These are phyloP conservation scores for Chenopodium formosanum DNA, from an alignment of 148 eudicot genomes.

Conservation along the genomic window DNA sequence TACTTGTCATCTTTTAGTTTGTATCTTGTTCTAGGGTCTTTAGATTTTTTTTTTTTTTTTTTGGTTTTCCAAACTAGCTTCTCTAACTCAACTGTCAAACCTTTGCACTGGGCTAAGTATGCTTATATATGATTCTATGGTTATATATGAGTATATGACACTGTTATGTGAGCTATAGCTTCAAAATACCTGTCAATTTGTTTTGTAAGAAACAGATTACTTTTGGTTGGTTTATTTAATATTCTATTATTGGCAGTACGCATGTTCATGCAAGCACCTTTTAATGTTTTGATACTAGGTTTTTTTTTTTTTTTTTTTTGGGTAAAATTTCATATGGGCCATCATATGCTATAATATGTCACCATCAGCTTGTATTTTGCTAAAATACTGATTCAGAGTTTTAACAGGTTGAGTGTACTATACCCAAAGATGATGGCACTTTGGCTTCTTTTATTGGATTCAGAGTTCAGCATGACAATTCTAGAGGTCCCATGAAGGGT, in stretches of 20 bases:
- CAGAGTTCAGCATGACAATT: constrained; percentile 94
- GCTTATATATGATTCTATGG: neutral
- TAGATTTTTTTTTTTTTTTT: neutral
- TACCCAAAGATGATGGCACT: constrained; percentile 93
- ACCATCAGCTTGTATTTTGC: too few relatives aligned
- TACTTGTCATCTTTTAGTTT: neutral
- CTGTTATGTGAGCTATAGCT: neutral
- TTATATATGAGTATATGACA: neutral
- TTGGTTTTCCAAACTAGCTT: neutral
- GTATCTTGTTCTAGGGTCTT: neutral
- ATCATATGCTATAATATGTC: neutral
- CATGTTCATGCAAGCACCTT: constrained; percentile 2
- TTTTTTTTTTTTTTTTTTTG: neutral
- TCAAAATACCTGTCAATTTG: neutral
- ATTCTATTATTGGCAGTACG: neutral
- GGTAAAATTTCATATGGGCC: neutral
- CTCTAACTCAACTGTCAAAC: neutral
- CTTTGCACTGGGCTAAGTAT: neutral
- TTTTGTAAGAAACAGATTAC: neutral
- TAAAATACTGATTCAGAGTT: constrained; percentile 4
- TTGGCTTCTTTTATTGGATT: constrained; percentile 89
- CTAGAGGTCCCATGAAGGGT: constrained; percentile 99
- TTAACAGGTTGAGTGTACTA: constrained; percentile 89
- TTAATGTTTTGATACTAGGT: too few relatives aligned
- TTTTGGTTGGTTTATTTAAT: neutral